Evolutionary conservation across 2,329 filamentous ascomycete genomes (phyloP), one percentile per base, ranked within the genome.

Genomic region (Claviceps africana): DNA sequence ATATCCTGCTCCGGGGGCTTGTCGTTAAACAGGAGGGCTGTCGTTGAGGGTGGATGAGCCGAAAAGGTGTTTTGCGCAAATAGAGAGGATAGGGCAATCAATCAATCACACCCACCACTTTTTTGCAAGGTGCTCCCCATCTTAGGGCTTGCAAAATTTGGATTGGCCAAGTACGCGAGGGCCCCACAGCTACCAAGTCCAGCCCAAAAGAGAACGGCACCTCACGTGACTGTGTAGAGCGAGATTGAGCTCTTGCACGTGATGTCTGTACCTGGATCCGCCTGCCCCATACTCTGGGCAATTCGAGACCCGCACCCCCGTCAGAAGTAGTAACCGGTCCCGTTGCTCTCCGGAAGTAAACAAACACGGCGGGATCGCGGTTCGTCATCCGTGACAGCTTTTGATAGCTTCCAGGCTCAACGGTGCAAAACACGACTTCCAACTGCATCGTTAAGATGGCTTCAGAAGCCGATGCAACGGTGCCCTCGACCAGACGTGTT

Each of bases 401-500:
- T 15, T 46, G 31, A 45, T 51, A 54, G 40, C 35, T 52, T 52
- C 48, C 50, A 51, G 22, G 19, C 31, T 48, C 48, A 48, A 49
- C 39, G 28, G 43, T 25, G 49, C 54, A 57, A 61, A 60, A 53
- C n/a, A 59, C 53, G 55, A 58, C 51, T 22, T 47, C 37, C 46
- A 53, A 53, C 48, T 56, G 51, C 49, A 59, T 54, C 44, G 58
- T 43, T 50, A 60, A 54, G 13, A 70, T 70, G 67, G 57, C 63
- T 51, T 58, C 65, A 37, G 51, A 59, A 19, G 57, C 57, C 45
- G 65, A 70, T 69, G 64, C 71, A 53, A 78, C 78, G n/a, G 57
- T 80, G 53, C 77, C 78, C 43, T 68, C 77, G 42, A 75, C 73
- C 57, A 73, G 79, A 59, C 74, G 78, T 51, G 68, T 78, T 60